Evolutionary conservation across 2,329 filamentous ascomycete species (phyloP).

Genomic region (Gremmenia infestans): DNA sequence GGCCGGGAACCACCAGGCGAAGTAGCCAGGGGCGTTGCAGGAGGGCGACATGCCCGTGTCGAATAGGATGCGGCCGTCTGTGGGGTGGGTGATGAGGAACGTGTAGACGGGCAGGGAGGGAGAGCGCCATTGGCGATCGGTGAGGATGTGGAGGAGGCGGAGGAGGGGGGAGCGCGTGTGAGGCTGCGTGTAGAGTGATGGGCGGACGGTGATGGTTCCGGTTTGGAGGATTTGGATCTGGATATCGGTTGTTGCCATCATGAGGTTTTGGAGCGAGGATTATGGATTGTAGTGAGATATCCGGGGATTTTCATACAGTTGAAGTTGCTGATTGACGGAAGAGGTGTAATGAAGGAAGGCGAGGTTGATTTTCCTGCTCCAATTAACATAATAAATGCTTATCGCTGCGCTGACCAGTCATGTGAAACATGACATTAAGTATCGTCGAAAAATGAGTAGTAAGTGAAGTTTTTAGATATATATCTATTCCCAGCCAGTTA

Average conservation of each 20-base stretch:
- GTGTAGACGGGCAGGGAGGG: conserved; percentile 18
- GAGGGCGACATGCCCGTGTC: conserved; percentile 26
- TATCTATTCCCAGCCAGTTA: too few relatives aligned
- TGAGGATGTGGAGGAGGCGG: conserved; percentile 11
- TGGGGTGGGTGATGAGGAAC: conserved; percentile 24
- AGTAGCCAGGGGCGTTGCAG: conserved; percentile 22
- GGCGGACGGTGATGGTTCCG: background rate
- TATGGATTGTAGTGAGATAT: too few relatives aligned
- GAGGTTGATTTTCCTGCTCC: too few relatives aligned
- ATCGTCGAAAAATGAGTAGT: too few relatives aligned
- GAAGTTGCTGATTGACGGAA: too few relatives aligned
- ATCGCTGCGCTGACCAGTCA: too few relatives aligned
- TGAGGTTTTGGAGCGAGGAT: background rate
- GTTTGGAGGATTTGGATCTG: conserved; percentile 4
- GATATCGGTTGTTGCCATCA: background rate
- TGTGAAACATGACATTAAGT: too few relatives aligned
- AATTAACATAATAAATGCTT: too few relatives aligned
- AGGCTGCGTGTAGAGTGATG: conserved; percentile 6
- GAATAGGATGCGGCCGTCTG: conserved; percentile 24
- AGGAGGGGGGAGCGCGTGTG: conserved; percentile 7
- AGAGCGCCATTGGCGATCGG: conserved; percentile 9
- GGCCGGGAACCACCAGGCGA: conserved; percentile 17
- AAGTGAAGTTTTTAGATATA: too few relatives aligned
- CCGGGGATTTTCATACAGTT: too few relatives aligned
- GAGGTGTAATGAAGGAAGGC: too few relatives aligned